phyloP scores from a whole-genome alignment of 331 rosid species.

The Stylosanthes scabra region DNA sequence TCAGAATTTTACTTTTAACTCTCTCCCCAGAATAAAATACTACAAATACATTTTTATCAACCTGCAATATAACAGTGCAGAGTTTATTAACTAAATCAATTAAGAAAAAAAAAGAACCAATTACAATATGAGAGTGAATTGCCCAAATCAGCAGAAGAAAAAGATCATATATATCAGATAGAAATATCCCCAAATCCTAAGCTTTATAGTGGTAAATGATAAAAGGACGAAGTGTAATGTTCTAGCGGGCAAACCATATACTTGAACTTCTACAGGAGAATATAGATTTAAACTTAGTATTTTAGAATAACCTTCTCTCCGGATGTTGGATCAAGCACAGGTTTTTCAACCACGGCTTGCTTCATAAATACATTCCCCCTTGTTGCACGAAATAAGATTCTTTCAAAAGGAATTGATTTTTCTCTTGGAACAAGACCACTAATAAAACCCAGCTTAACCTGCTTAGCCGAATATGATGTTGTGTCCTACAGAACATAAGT shows the following conservation, averaged over 20 bases:
- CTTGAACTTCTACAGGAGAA: slow-evolving; percentile 3
- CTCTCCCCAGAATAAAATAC: slow-evolving; percentile 85
- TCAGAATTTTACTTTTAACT: slow-evolving; percentile 69
- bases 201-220: slow-evolving; percentile 17
- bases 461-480: slow-evolving; percentile 53
- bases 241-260: not conserved
- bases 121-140: slow-evolving; percentile 19
- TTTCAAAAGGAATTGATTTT: slow-evolving; percentile 71
- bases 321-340: slow-evolving; percentile 68
- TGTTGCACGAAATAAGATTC: slow-evolving; percentile 78
- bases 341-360: slow-evolving; percentile 66
- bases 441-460: slow-evolving; percentile 67
- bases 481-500: slow-evolving; percentile 55
- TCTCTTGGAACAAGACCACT: slow-evolving; percentile 79
- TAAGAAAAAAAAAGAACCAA: slow-evolving; percentile 28
- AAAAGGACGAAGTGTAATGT: not conserved
- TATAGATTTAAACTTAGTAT: slow-evolving; percentile 21
- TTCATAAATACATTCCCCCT: slow-evolving; percentile 80
- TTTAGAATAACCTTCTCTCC: slow-evolving; percentile 67
- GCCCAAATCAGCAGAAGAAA: slow-evolving; percentile 20
- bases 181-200: slow-evolving; percentile 12
- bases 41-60: slow-evolving; percentile 78
- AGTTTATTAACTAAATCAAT: slow-evolving; percentile 25
- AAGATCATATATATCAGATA: not conserved
- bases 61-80: slow-evolving; percentile 49